A percentile compares a stretch with the other conserved stretches of the same genome.
phyloP scores from a whole-genome alignment of 805 yeast genomes.

The Candida nemodendra region DNA sequence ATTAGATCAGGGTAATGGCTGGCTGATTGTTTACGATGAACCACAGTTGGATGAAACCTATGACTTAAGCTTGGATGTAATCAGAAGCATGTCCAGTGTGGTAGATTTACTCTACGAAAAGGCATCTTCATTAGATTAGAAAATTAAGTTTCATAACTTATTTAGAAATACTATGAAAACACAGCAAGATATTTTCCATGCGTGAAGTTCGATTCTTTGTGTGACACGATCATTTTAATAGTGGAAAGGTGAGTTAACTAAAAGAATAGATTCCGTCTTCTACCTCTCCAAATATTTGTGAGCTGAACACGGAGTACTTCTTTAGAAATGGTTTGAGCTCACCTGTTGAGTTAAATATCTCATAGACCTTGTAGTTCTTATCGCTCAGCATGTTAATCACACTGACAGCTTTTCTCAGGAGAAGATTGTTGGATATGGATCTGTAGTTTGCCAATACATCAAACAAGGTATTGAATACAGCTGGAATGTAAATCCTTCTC shows the following conservation, averaged over 20 bases:
- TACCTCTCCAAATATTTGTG: conserved; percentile 22
- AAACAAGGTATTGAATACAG: conserved; percentile 64
- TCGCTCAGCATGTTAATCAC: conserved; percentile 66
- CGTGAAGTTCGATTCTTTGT: too few relatives aligned
- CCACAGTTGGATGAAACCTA: conserved; percentile 87
- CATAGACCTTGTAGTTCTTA: conserved; percentile 59
- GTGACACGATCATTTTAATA: too few relatives aligned
- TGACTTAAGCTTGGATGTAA: conserved; percentile 80
- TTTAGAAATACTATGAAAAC: too few relatives aligned
- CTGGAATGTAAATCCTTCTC: conserved; percentile 71
- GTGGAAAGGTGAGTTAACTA: too few relatives aligned
- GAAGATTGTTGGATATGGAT: conserved; percentile 35
- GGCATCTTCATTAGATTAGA: conserved; percentile 76
- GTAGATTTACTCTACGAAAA: conserved; percentile 92
- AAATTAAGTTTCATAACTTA: not conserved
- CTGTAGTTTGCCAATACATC: conserved; percentile 49
- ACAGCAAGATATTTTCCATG: too few relatives aligned
- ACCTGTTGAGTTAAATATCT: conserved; percentile 59
- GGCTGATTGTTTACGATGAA: conserved; percentile 89
- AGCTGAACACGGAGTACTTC: conserved; percentile 57
- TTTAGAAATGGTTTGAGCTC: conserved; percentile 40
- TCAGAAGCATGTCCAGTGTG: conserved; percentile 80
- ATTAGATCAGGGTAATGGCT: conserved; percentile 96
- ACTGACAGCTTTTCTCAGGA: conserved; percentile 55
- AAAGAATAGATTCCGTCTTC: conserved; percentile 43